phyloP scores from a whole-genome alignment of 768 basidiomycete genomes.

The Terana coerulea region DNA sequence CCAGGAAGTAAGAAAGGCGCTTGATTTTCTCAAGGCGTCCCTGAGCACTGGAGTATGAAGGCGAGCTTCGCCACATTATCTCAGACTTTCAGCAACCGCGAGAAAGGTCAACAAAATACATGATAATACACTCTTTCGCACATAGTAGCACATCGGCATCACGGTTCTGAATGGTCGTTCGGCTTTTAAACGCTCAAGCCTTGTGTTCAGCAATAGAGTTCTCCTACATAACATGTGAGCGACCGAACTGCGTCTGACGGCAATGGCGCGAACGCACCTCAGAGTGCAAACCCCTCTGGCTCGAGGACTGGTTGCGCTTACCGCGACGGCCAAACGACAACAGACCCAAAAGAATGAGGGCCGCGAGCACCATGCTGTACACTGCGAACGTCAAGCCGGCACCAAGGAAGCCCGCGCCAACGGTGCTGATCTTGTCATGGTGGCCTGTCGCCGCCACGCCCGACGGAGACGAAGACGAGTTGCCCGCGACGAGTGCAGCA shows the following conservation, averaged over 20 bases:
- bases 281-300: not conserved
- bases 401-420: conserved; percentile 17
- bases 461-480: not conserved
- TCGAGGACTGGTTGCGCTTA: not conserved
- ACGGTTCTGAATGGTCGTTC: not conserved
- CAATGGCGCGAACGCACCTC: not conserved
- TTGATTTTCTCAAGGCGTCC: not conserved
- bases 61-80: not conserved
- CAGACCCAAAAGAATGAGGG: conserved; percentile 3
- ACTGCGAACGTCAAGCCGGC: conserved; percentile 13
- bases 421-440: conserved; percentile 13
- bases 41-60: not conserved
- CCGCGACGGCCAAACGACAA: not conserved
- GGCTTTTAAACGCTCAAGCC: not conserved
- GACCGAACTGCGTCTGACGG: not conserved
- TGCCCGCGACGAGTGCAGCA: conserved; percentile 11
- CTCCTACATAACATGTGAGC: not conserved
- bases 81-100: not conserved
- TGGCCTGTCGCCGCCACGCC: not conserved
- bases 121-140: not conserved
- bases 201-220: not conserved
- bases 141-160: not conserved
- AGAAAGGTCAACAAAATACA: not conserved
- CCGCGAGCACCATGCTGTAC: conserved; percentile 7
- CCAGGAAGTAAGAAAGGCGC: too few relatives aligned